These are phyloP conservation scores for Polyporus tsugae DNA, from an alignment of 1,284 basidiomycete species.

Conservation along the genomic window DNA sequence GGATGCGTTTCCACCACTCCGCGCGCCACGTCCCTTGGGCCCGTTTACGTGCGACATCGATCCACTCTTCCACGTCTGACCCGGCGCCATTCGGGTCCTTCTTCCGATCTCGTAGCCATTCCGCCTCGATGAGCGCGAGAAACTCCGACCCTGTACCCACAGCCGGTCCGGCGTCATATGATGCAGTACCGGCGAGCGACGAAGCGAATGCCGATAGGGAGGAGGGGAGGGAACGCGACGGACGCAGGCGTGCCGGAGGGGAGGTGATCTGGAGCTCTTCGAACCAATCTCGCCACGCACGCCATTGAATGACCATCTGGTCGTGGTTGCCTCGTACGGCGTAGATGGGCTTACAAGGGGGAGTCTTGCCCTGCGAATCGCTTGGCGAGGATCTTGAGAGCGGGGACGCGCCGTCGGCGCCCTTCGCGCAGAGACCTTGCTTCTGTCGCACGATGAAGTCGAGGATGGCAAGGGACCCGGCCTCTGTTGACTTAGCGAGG, in stretches of 20 bases:
- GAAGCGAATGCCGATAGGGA: slow-evolving; percentile 19
- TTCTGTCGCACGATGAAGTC: slow-evolving; percentile 61
- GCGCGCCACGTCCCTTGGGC: slow-evolving; percentile 45
- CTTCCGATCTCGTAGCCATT: slow-evolving; percentile 48
- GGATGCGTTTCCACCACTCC: slow-evolving; percentile 56
- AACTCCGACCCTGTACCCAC: slow-evolving; percentile 58
- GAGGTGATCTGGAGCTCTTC: slow-evolving; percentile 37
- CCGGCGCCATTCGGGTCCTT: slow-evolving; percentile 39
- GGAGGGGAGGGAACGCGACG: slow-evolving; percentile 18
- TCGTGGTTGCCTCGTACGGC: slow-evolving; percentile 94
- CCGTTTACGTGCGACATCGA: slow-evolving; percentile 47
- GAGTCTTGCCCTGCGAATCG: neutral
- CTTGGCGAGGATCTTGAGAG: slow-evolving; percentile 1
- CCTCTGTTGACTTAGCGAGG: slow-evolving; percentile 69
- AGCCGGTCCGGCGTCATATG: slow-evolving; percentile 39
- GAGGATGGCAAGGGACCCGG: slow-evolving; percentile 70
- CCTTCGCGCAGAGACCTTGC: slow-evolving; percentile 41
- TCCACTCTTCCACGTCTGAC: slow-evolving; percentile 53
- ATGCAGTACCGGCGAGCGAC: slow-evolving; percentile 9
- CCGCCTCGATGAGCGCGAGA: slow-evolving; percentile 54
- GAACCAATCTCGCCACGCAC: slow-evolving; percentile 81
- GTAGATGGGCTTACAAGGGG: slow-evolving; percentile 33
- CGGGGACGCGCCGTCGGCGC: slow-evolving; percentile 27
- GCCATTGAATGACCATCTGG: slow-evolving; percentile 88
- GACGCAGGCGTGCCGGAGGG: slow-evolving; percentile 23